These are phyloP conservation scores for Cystobasidiaceae sp. DNA, from an alignment of 1,284 basidiomycete species.

Conservation along the genomic window DNA sequence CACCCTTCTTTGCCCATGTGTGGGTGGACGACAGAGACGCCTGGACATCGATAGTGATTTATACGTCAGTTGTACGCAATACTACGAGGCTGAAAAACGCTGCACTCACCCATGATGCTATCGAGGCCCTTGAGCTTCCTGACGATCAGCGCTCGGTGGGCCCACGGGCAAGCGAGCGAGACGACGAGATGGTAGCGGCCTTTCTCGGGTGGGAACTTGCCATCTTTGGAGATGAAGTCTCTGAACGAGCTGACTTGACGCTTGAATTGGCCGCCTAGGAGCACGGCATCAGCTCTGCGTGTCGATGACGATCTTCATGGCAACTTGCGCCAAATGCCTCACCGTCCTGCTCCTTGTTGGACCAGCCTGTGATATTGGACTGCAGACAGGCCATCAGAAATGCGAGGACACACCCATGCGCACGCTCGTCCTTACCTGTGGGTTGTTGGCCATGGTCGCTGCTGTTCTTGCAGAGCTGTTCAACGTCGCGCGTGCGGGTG, in stretches of 20 bases:
- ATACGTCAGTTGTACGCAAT: background rate
- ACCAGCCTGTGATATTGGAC: conserved; percentile 62
- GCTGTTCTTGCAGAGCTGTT: no score
- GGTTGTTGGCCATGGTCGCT: background rate
- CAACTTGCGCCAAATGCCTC: no score
- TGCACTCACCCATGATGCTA: conserved; percentile 63
- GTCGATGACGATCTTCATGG: no score
- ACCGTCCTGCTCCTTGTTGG: conserved; percentile 45
- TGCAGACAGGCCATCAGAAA: no score
- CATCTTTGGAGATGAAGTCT: conserved; percentile 57
- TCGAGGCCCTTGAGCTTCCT: conserved; percentile 89
- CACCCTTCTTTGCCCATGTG: conserved; percentile 77
- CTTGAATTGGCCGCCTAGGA: conserved; percentile 74
- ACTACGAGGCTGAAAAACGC: background rate
- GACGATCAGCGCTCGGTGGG: conserved; percentile 80
- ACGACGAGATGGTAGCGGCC: conserved; percentile 62
- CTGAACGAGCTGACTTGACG: conserved; percentile 49
- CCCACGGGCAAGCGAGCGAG: conserved; percentile 62
- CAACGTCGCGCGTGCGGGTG: background rate
- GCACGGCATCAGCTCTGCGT: background rate
- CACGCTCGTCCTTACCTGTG: background rate
- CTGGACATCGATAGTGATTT: conserved; percentile 48
- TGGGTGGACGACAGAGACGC: conserved; percentile 76
- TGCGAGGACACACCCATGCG: background rate
- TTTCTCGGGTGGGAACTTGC: conserved; percentile 72